These are phyloP conservation scores for Toxoplasma gondii DNA, from an alignment of 169 alveolate species.

Conservation along the genomic window DNA sequence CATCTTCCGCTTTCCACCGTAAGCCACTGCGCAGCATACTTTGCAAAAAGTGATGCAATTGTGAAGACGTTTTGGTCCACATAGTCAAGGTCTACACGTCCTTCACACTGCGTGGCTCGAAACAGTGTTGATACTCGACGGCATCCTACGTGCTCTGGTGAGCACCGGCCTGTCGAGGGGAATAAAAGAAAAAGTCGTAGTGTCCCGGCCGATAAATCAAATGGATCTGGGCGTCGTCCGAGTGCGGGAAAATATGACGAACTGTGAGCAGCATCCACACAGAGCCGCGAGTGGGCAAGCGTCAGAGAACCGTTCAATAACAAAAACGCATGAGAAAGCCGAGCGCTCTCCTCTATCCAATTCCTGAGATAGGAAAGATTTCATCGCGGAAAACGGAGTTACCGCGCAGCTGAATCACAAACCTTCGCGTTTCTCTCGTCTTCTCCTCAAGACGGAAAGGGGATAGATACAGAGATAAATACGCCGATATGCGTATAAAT, in stretches of 20 bases:
- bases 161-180: neutral
- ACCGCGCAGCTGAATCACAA: neutral
- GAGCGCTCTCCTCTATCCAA: neutral
- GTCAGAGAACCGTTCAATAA: neutral
- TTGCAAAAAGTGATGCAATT: too few relatives aligned
- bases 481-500: too few relatives aligned
- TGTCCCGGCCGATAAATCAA: constrained; percentile 70
- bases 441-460: too few relatives aligned
- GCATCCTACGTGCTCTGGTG: neutral
- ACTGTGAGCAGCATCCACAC: constrained; percentile 34
- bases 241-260: constrained; percentile 53
- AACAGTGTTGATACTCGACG: neutral
- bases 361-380: neutral
- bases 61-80: too few relatives aligned
- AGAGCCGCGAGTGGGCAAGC: neutral
- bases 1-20: too few relatives aligned
- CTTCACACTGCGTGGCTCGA: too few relatives aligned
- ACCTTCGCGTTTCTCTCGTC: neutral
- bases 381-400: neutral
- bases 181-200: constrained; percentile 51
- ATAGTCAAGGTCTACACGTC: too few relatives aligned
- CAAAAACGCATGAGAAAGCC: neutral
- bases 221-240: constrained; percentile 26
- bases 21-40: too few relatives aligned
- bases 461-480: too few relatives aligned